Conservation (phyloP, 1,284 basidiomycete species). For the Neolentinus lepideus region DNA sequence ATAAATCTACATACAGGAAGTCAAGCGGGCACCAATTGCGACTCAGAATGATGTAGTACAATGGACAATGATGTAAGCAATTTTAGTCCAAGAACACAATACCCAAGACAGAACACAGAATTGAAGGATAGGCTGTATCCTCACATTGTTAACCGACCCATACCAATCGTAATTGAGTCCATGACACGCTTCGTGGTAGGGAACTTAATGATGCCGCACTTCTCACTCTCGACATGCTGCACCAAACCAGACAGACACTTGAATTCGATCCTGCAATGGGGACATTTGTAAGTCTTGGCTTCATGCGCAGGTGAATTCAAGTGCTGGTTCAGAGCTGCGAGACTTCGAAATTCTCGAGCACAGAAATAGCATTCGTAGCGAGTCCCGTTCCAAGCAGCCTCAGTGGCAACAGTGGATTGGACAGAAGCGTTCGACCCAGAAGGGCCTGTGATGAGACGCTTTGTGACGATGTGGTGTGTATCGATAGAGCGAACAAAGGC, state of each 20-base stretch:
- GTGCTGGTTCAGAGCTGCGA: conserved; percentile 86
- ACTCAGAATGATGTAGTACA: no score
- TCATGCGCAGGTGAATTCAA: conserved; percentile 88
- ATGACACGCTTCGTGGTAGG: not conserved
- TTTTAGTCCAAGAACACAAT: no score
- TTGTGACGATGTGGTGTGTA: not conserved
- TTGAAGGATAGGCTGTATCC: no score
- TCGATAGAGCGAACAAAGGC: not conserved
- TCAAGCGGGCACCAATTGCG: no score
- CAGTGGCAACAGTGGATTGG: not conserved
- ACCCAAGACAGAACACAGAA: no score
- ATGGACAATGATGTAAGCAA: no score
- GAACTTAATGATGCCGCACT: not conserved
- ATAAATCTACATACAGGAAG: no score
- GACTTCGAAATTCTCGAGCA: conserved; percentile 61
- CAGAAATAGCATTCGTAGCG: conserved; percentile 1
- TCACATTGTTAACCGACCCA: no score
- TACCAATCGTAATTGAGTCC: no score
- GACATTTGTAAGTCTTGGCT: not conserved
- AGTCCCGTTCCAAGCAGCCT: not conserved
- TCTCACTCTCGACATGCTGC: conserved; percentile 2
- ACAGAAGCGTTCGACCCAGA: not conserved
- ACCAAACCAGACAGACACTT: not conserved
- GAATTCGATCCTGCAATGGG: not conserved
- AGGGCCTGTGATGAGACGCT: not conserved